phyloP scores from a whole-genome alignment of 257 asterid genomes.

The Voacanga thouarsii region DNA sequence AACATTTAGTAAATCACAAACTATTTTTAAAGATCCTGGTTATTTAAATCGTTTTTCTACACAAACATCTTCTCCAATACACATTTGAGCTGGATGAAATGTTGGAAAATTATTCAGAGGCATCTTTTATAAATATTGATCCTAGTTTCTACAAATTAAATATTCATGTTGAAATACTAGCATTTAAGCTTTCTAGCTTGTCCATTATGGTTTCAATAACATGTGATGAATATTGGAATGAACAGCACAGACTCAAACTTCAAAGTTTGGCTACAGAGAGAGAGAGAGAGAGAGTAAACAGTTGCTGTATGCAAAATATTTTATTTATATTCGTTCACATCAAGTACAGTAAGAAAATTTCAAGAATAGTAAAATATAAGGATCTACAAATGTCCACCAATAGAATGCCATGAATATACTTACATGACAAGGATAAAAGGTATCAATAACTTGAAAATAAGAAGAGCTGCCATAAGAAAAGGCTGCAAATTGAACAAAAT shows the following conservation, averaged over 20 bases:
- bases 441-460: slow-evolving; percentile 75
- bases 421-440: slow-evolving; percentile 89
- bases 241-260: neutral
- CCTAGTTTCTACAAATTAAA: neutral
- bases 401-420: slow-evolving; percentile 30
- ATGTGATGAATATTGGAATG: neutral
- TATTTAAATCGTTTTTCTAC: neutral
- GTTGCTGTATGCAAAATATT: neutral
- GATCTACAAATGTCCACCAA: slow-evolving; percentile 4
- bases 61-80: neutral
- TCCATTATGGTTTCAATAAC: neutral
- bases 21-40: neutral
- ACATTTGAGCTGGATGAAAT: neutral
- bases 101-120: neutral
- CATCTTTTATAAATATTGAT: neutral
- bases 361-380: neutral
- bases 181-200: neutral
- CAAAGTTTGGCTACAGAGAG: neutral
- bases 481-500: slow-evolving; percentile 63
- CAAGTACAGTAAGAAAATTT: neutral
- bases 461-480: slow-evolving; percentile 93
- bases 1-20: neutral
- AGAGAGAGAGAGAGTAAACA: neutral
- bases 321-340: neutral
- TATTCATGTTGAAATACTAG: neutral